phyloP scores from a whole-genome alignment of 2,329 filamentous ascomycete genomes.

The Fusarium ambrosium region DNA sequence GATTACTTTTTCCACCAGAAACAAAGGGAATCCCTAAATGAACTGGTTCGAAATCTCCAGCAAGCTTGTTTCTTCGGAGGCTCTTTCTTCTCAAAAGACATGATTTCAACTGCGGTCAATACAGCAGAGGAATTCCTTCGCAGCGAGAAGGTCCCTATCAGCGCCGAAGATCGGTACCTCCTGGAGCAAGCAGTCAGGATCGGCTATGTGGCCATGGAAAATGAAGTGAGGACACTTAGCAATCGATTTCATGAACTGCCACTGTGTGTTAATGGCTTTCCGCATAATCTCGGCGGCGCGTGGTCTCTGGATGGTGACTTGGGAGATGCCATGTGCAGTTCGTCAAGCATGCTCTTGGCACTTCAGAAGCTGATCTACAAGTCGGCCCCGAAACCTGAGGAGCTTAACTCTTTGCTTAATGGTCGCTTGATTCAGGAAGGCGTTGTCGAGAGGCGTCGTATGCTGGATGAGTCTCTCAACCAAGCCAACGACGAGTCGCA shows the following conservation, averaged over 20 bases:
- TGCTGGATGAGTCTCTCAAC: constrained; percentile 33
- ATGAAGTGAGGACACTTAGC: constrained; percentile 74
- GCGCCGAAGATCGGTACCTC: constrained; percentile 69
- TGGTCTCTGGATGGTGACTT: constrained; percentile 76
- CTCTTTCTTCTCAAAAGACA: constrained; percentile 76
- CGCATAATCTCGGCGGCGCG: constrained; percentile 67
- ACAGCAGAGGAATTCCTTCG: constrained; percentile 77
- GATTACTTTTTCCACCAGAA: constrained; percentile 91
- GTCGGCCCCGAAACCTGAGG: constrained; percentile 58
- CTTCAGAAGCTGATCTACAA: constrained; percentile 67
- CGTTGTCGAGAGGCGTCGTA: constrained; percentile 52
- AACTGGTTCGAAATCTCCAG: constrained; percentile 82
- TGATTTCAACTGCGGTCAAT: constrained; percentile 74
- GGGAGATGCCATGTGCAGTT: constrained; percentile 65
- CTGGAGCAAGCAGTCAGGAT: constrained; percentile 75
- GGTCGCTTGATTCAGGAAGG: constrained; percentile 60
- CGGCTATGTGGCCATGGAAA: constrained; percentile 71
- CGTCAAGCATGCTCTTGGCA: constrained; percentile 63
- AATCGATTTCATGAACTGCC: constrained; percentile 83
- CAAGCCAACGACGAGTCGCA: constrained; percentile 35
- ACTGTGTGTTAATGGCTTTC: constrained; percentile 77
- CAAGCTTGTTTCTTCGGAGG: constrained; percentile 89
- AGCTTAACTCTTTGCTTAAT: constrained; percentile 63
- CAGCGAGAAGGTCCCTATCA: constrained; percentile 71
- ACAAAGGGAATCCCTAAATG: constrained; percentile 75